These are phyloP conservation scores for Yarrowia galli DNA, from an alignment of 1,139 yeast species.

Conservation along the genomic window DNA sequence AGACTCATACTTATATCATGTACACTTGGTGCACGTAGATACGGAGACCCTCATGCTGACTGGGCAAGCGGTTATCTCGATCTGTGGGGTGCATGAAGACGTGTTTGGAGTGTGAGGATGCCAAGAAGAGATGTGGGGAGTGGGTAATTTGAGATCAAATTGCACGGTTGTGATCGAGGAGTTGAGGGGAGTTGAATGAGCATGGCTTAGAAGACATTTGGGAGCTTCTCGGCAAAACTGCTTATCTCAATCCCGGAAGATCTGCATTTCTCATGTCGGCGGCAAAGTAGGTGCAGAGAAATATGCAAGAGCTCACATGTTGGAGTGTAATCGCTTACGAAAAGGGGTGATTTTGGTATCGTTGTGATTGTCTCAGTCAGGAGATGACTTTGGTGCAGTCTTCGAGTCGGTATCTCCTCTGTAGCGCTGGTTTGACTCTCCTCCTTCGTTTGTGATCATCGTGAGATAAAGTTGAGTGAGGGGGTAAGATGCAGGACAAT, in stretches of 20 bases:
- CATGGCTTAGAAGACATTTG: no score
- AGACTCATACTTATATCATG: conserved; percentile 11
- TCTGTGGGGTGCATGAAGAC: conserved; percentile 19
- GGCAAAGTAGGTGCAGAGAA: conserved; percentile 4
- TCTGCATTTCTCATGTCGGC: conserved; percentile 27
- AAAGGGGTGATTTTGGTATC: neutral
- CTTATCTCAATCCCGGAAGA: neutral
- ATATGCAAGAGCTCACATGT: conserved; percentile 13
- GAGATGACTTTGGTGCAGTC: neutral
- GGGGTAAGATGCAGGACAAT: neutral
- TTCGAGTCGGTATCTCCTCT: neutral
- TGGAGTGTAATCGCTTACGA: neutral
- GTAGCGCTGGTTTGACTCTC: neutral
- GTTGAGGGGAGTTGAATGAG: neutral
- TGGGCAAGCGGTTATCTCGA: conserved; percentile 26
- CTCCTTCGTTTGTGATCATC: neutral
- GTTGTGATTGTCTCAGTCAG: neutral
- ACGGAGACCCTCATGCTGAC: neutral
- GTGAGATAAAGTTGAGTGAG: conserved; percentile 15
- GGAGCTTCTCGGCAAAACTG: no score
- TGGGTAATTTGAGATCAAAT: neutral
- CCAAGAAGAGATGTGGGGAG: neutral
- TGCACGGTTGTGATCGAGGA: neutral
- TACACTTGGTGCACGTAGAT: conserved; percentile 1
- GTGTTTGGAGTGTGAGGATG: neutral